phyloP scores from a whole-genome alignment of 225 moss, liverwort and hornwort genomes.

The Sphagnum contortum region DNA sequence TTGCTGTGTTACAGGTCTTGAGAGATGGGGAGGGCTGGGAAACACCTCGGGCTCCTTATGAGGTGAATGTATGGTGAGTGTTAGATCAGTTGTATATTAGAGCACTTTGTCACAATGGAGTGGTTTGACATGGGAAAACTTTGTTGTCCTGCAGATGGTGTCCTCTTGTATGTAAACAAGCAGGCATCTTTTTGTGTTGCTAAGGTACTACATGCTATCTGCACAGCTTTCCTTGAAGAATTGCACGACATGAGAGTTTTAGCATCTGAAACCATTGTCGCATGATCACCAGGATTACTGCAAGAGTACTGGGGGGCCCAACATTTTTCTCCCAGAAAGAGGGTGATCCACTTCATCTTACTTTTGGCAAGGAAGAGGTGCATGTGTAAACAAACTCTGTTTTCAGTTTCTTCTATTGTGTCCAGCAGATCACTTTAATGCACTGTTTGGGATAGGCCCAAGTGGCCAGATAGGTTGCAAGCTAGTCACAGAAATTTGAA shows the following conservation, averaged over 20 bases:
- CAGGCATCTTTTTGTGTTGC: no score
- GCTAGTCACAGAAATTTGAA: no score
- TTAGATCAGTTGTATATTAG: not conserved
- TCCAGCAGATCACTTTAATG: slow-evolving; percentile 5
- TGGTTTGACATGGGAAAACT: no score
- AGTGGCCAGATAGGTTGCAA: no score
- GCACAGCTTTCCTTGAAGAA: no score
- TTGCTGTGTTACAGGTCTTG: slow-evolving; percentile 43
- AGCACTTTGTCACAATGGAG: no score
- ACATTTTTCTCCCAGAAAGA: slow-evolving; percentile 60
- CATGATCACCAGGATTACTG: slow-evolving; percentile 47
- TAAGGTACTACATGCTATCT: no score
- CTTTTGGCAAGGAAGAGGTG: slow-evolving; percentile 83
- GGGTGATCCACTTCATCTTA: slow-evolving; percentile 64
- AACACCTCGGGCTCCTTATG: slow-evolving; percentile 86
- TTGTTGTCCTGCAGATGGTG: no score
- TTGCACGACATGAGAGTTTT: no score
- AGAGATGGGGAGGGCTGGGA: slow-evolving; percentile 91
- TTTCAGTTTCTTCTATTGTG: not conserved
- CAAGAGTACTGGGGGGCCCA: slow-evolving; percentile 39
- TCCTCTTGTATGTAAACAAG: no score
- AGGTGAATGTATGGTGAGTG: slow-evolving; percentile 75
- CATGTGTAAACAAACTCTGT: slow-evolving; percentile 2
- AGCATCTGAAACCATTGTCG: no score
- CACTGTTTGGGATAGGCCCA: not conserved